These are phyloP conservation scores for Eremothecium gossypii DNA, from an alignment of 1,139 yeast genomes.

Conservation along the genomic window DNA sequence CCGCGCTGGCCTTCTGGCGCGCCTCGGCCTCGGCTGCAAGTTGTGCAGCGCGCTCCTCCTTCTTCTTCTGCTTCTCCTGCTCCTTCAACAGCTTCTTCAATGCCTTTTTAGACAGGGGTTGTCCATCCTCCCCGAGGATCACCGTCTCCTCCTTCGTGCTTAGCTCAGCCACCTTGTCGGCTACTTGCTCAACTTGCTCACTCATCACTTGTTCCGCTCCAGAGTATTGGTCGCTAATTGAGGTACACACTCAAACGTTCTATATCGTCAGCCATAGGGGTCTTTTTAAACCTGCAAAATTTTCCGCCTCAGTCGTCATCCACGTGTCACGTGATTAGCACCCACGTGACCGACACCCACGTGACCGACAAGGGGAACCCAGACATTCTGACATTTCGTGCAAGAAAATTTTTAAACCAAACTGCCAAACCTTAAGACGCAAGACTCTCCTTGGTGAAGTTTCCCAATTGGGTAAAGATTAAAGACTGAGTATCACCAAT, in stretches of 20 bases:
- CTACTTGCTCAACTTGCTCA: slow-evolving; percentile 16
- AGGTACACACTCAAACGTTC: neutral
- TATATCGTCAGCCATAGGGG: neutral
- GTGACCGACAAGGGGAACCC: too few relatives aligned
- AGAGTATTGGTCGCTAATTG: too few relatives aligned
- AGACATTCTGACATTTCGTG: too few relatives aligned
- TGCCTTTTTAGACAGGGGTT: slow-evolving; percentile 91
- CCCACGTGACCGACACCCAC: too few relatives aligned
- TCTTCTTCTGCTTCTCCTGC: slow-evolving; percentile 83
- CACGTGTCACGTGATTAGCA: too few relatives aligned
- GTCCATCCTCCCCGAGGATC: slow-evolving; percentile 69
- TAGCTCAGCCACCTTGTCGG: slow-evolving; percentile 6
- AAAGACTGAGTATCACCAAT: too few relatives aligned
- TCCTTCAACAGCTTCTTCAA: slow-evolving; percentile 91
- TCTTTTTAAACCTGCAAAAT: neutral
- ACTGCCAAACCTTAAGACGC: too few relatives aligned
- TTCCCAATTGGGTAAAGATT: too few relatives aligned
- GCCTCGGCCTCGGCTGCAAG: slow-evolving; percentile 76
- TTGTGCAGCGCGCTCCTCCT: slow-evolving; percentile 87
- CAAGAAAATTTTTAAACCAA: too few relatives aligned
- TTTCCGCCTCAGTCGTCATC: neutral
- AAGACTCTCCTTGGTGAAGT: too few relatives aligned
- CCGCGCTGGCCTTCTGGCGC: slow-evolving; percentile 46
- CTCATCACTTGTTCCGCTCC: neutral
- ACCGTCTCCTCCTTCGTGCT: slow-evolving; percentile 22